Conservation (phyloP, 345 rosid species). For the Melaleuca quinquenervia region DNA sequence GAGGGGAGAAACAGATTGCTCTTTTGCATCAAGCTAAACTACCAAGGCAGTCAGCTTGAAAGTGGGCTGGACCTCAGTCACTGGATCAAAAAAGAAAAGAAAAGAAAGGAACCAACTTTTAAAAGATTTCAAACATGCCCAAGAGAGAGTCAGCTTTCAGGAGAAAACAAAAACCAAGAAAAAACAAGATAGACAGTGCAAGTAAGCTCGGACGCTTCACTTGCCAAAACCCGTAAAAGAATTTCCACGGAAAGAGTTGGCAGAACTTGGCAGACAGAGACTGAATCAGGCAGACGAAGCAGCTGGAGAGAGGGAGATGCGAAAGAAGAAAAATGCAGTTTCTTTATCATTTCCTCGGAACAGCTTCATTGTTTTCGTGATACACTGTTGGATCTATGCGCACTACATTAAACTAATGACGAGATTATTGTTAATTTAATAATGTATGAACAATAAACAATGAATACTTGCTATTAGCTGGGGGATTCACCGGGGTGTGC, state of each 20-base stretch:
- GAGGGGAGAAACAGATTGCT: not conserved
- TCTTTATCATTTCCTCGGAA: not conserved
- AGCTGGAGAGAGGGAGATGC: not conserved
- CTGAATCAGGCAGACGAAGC: not conserved
- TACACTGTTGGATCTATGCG: not conserved
- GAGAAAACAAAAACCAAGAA: not conserved
- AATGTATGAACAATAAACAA: not conserved
- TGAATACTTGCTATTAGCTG: not conserved
- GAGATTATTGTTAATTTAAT: not conserved
- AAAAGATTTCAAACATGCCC: not conserved
- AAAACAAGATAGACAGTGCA: not conserved
- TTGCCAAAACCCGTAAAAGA: not conserved
- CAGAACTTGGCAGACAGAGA: not conserved
- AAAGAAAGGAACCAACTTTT: not conserved
- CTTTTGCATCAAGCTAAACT: not conserved
- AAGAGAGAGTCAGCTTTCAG: not conserved
- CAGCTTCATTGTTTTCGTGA: not conserved
- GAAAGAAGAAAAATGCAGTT: not conserved
- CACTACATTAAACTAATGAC: not conserved
- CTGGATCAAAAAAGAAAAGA: not conserved
- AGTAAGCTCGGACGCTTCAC: not conserved
- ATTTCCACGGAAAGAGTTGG: not conserved
- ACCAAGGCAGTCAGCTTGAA: not conserved
- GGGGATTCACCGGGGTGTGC: not conserved
- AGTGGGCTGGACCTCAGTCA: not conserved